Evolutionary conservation across 2,329 filamentous ascomycete genomes (phyloP).

Genomic region (Arthrobotrys megalospora): DNA sequence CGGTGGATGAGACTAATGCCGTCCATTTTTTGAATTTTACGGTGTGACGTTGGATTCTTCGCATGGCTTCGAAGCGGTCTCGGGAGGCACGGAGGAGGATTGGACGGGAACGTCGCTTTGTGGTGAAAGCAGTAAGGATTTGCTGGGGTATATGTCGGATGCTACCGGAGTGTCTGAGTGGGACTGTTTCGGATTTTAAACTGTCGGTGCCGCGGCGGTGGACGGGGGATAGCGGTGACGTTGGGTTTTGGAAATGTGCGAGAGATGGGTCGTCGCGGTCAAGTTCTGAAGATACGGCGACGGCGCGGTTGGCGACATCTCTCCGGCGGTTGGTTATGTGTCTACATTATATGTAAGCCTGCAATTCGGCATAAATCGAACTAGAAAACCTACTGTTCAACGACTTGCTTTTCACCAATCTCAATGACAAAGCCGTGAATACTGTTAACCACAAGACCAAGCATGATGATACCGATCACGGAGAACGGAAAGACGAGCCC

Average conservation of each 20-base stretch:
- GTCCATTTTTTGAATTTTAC: conserved; percentile 80
- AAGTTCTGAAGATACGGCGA: conserved; percentile 46
- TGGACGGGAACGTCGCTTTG: conserved; percentile 31
- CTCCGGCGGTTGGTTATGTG: conserved; percentile 49
- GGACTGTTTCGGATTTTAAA: neutral
- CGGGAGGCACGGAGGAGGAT: conserved; percentile 58
- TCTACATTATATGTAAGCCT: conserved; percentile 7
- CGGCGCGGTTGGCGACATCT: conserved; percentile 50
- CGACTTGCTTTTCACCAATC: conserved; percentile 62
- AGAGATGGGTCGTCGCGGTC: conserved; percentile 44
- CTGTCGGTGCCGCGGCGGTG: neutral
- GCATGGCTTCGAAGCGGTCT: conserved; percentile 79
- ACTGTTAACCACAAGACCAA: conserved; percentile 86
- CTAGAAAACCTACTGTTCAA: conserved; percentile 31
- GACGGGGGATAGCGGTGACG: neutral
- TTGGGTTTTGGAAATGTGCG: conserved; percentile 23
- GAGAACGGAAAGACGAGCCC: conserved; percentile 86
- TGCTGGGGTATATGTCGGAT: conserved; percentile 35
- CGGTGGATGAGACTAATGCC: conserved; percentile 77
- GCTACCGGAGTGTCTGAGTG: conserved; percentile 28
- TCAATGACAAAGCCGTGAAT: conserved; percentile 73
- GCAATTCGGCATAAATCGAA: neutral
- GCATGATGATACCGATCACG: conserved; percentile 84
- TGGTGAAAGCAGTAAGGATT: conserved; percentile 26
- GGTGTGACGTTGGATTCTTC: conserved; percentile 79